Evolutionary conservation across 2,329 filamentous ascomycete species (phyloP), one percentile per base, ranked within the genome.

Genomic region (Colletotrichum acutatum): DNA sequence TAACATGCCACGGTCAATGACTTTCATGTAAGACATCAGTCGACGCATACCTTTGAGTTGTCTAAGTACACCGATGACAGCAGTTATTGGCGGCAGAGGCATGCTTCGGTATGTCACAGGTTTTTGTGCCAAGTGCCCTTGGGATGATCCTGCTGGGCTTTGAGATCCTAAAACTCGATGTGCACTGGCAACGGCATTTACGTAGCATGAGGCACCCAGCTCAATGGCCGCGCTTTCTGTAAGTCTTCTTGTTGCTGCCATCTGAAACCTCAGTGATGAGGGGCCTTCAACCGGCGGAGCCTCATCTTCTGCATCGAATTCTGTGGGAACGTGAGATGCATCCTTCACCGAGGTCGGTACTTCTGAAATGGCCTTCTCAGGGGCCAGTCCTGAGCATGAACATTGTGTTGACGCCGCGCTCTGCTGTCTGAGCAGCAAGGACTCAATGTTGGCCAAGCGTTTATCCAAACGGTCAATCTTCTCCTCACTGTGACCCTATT

Each of bases 381-480:
- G 30, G 4, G 57, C 24, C 14, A n/a, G 7, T 8, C 22, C n/a
- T 4, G 32, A 26, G 16, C 30, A 59, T 8, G 30, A 14, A 14
- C 57, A 59, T 24, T 11, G 57, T 24, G 12, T 16, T 42, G 57
- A 4, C 24, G 42, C 42, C 42, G 19, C 26, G 28, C 46, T 34
- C 22, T 42, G 65, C 12, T 42, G 65, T 12, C 26, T 49, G 14
- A 37, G 19, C 1, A 69, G 53, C 16, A 69, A 28, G 2, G 59
- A 49, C 34, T 69, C 67, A 22, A 65, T 69, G 14, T 52, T 58
- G 4, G 52, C 54, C 6, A 69, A 61, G 16, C 60, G 53, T 24
- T 59, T 37, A 1, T 69, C 60, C n/a, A 69, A 37, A 12, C 37
- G 53, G 52, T 64, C 67, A 5, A 69, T 58, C 3, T 69, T 69